Evolutionary conservation across 352 stramenopile species (phyloP).

Genomic region (Globisporangium iwayamae): DNA sequence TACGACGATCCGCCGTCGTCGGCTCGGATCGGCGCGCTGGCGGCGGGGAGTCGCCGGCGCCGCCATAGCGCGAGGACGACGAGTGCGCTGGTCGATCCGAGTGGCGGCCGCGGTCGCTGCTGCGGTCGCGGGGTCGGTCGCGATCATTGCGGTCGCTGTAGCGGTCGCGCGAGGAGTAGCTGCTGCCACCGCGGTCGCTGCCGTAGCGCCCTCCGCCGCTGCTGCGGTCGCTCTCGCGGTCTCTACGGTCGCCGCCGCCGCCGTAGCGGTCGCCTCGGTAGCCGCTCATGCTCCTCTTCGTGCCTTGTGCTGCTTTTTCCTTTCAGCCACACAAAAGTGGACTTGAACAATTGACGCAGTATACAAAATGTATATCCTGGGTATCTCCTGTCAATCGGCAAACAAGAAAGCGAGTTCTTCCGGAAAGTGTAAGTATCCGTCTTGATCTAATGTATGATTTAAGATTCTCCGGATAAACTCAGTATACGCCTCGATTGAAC

Average conservation of each 20-base stretch:
- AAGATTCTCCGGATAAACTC: too few relatives aligned
- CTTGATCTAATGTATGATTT: too few relatives aligned
- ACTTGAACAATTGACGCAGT: background rate
- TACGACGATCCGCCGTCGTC: background rate
- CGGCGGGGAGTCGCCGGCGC: conserved; percentile 1
- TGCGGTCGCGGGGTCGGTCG: conserved; percentile 17
- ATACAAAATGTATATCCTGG: background rate
- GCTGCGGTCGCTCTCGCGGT: conserved; percentile 15
- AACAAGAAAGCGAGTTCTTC: too few relatives aligned
- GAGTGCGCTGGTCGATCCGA: conserved; percentile 13
- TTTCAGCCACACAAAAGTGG: background rate
- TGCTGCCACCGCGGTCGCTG: conserved; percentile 21
- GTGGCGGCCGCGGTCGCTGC: conserved; percentile 19
- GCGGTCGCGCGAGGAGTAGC: conserved; percentile 27
- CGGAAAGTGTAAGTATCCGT: too few relatives aligned
- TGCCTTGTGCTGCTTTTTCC: background rate
- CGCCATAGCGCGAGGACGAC: conserved; percentile 3
- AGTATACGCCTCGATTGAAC: background rate
- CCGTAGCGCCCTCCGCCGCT: conserved; percentile 20
- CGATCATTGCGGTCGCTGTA: conserved; percentile 22
- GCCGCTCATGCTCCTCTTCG: conserved; percentile 12
- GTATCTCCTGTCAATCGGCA: too few relatives aligned
- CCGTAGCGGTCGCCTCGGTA: conserved; percentile 20
- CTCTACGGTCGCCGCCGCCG: conserved; percentile 21
- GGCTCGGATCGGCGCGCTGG: conserved; percentile 3